Conservation (phyloP, 352 stramenopile species). For the Globisporangium echinulatum region DNA sequence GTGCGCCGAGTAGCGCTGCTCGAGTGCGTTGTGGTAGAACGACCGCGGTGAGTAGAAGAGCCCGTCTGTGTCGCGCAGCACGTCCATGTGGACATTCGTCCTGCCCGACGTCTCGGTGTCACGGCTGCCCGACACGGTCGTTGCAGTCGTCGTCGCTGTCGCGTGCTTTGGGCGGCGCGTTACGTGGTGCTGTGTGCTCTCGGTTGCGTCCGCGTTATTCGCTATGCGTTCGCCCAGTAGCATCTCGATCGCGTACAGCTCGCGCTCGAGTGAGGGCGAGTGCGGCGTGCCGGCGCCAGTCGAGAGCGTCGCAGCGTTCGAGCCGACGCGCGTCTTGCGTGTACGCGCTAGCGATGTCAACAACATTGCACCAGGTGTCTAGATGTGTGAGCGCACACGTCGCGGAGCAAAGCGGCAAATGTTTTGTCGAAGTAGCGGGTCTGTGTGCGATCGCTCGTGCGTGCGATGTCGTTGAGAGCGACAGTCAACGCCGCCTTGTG, state of each 20-base stretch:
- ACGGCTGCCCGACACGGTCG: no score
- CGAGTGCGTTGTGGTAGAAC: neutral
- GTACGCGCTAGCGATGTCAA: no score
- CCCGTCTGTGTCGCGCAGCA: neutral
- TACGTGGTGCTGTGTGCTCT: neutral
- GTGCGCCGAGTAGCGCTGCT: neutral
- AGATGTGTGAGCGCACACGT: no score
- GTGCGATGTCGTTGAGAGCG: no score
- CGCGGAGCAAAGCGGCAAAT: no score
- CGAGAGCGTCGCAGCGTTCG: conserved; percentile 2
- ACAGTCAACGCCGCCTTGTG: no score
- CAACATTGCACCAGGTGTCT: no score
- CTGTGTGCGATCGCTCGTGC: no score
- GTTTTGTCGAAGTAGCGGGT: no score
- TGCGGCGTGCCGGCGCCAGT: conserved; percentile 1
- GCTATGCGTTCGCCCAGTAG: neutral
- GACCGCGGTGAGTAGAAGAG: neutral
- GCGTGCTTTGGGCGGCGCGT: neutral
- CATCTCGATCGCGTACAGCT: neutral
- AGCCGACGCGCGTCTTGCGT: conserved; percentile 7
- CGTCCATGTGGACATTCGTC: neutral
- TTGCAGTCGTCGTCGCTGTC: neutral
- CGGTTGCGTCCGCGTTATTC: neutral
- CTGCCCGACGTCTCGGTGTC: no score
- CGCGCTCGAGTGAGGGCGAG: conserved; percentile 3